Base-by-base conservation (phyloP, 2,329 filamentous ascomycete genomes). In the Geosmithia flava region DNA sequence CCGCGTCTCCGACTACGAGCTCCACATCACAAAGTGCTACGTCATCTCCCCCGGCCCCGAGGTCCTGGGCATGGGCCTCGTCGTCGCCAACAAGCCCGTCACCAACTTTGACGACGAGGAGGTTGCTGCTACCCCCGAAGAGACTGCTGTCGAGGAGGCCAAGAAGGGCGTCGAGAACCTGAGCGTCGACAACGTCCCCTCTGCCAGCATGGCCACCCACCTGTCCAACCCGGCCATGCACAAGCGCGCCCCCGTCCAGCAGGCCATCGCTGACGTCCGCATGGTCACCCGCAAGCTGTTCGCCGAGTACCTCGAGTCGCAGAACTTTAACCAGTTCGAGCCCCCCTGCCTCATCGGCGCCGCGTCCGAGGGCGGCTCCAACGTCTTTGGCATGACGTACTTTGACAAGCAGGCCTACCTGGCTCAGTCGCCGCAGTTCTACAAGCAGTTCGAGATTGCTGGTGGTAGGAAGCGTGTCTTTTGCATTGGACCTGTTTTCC, bases 161-260 rank as follows among this genome's bases (percentile, higher is more conserved):
- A 37, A 39, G 41, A 20, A 44, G 20, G 64, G 57, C 45, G 63
- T 68, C 48, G 69, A 69, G 56, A 64, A 66, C 55, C 60, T 70
- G 20, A 63, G 53, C 48, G 55, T 72, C 20, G 46, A 42, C 17
- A 33, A 15, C 16, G 68, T 76, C 46, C 87, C 90, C 1, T 76
- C 85, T 47, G 90, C 94, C 29, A 85, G 80, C 51, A 80, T 97
- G 64, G 80, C 82, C 60, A 94, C 88, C 1, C 82, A 91, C 56
- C 78, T 96, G 46, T 85, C 95, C 72, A 95, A 97, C 75, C 82
- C 87, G 51, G 87, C 87, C 47, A 85, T 98, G 70, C 90, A 96
- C 69, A 85, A 96, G 62, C 83, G 93, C 49, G 87, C 88, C 1
- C 87, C 89, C 52, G 85, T 94, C 52, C 94, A 93, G 68, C 87